A percentile compares a stretch with the other conserved stretches of the same genome.
Conservation (phyloP, 148 eudicot species). For the Agrostemma githago region DNA sequence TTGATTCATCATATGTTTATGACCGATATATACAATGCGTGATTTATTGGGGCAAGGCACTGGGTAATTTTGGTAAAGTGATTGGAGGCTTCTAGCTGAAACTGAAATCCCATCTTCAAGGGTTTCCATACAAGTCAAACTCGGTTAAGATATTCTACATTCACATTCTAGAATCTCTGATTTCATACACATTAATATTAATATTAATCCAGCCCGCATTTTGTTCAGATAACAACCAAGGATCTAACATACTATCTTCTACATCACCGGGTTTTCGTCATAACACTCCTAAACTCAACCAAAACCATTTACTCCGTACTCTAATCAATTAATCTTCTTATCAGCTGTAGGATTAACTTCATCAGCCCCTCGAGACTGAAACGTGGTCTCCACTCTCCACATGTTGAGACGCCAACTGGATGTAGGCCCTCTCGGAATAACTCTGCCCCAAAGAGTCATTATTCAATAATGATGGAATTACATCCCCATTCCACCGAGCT, state of each 20-base stretch:
- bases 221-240: not conserved
- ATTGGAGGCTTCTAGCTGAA: no score
- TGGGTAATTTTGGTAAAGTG: no score
- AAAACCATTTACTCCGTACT: not conserved
- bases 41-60: no score
- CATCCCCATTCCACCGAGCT: not conserved
- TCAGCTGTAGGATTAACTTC: constrained; percentile 5
- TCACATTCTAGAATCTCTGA: not conserved
- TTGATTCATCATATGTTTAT: no score
- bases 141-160: no score
- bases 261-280: not conserved
- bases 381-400: not conserved
- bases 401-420: not conserved
- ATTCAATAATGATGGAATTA: not conserved
- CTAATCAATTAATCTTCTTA: not conserved
- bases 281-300: not conserved
- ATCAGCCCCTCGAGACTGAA: not conserved
- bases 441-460: not conserved
- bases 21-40: no score
- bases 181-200: not conserved
- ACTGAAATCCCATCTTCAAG: no score
- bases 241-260: no score
- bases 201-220: not conserved
- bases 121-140: no score
- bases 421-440: not conserved